These are phyloP conservation scores for Phellinidium pouzarii DNA, from an alignment of 1,284 basidiomycete species.

Conservation along the genomic window DNA sequence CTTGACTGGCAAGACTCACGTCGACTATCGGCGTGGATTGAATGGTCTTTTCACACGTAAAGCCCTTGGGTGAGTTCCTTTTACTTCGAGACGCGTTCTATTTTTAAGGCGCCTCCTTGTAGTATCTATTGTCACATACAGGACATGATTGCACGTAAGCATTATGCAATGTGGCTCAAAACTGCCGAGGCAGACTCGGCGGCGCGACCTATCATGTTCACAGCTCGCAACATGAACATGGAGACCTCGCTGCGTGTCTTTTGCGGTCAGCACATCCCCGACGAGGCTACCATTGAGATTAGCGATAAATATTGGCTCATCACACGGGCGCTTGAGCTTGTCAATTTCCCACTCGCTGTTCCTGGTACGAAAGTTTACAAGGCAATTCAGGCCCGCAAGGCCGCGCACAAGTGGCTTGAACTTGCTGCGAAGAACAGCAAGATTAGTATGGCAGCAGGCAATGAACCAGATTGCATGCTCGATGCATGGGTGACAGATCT, in stretches of 20 bases:
- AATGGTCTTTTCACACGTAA: constrained; percentile 93
- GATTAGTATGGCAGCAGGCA: constrained; percentile 76
- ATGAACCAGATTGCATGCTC: constrained; percentile 83
- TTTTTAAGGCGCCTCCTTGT: constrained; percentile 20
- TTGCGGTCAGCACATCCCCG: constrained; percentile 86
- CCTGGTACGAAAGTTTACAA: constrained; percentile 97
- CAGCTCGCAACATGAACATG: constrained; percentile 93
- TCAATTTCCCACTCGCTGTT: constrained; percentile 96
- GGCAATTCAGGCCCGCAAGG: constrained; percentile 90
- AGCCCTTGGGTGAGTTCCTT: constrained; percentile 68
- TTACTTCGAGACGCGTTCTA: constrained; percentile 11
- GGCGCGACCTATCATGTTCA: constrained; percentile 80
- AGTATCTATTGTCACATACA: constrained; percentile 88
- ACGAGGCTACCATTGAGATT: constrained; percentile 74
- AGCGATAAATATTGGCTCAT: constrained; percentile 95
- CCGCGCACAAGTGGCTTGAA: constrained; percentile 79
- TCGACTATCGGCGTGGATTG: constrained; percentile 89
- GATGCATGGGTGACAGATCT: constrained; percentile 89
- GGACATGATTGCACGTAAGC: constrained; percentile 78
- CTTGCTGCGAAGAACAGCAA: constrained; percentile 79
- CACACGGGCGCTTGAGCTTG: constrained; percentile 91
- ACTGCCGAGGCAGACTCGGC: constrained; percentile 41
- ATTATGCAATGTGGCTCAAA: constrained; percentile 71
- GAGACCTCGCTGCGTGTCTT: constrained; percentile 95
- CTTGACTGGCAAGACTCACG: constrained; percentile 88